A percentile compares a stretch with the other conserved stretches of the same genome.
Conservation (phyloP, 371 early-diverging fungal species). For the Lichtheimia ramosa region DNA sequence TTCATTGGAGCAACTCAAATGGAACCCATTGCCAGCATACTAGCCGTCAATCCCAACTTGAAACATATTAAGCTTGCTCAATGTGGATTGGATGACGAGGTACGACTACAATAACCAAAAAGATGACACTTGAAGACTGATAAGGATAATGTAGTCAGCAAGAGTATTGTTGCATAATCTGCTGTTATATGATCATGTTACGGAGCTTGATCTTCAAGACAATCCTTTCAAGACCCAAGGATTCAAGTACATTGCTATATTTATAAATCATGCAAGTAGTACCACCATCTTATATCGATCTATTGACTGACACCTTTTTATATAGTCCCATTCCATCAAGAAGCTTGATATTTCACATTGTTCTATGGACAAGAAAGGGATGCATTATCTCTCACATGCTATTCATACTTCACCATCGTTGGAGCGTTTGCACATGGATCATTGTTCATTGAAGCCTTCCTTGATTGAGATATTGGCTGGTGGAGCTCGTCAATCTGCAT, state of each 20-base stretch:
- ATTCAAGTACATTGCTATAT: constrained; percentile 44
- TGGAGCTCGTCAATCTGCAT: constrained; percentile 51
- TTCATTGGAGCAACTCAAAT: constrained; percentile 31
- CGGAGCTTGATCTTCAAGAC: constrained; percentile 26
- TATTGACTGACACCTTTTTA: too few species aligned
- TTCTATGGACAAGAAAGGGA: constrained; percentile 52
- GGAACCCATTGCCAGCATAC: constrained; percentile 60
- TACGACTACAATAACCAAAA: too few species aligned
- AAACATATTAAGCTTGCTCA: constrained; percentile 27
- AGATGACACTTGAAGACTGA: neutral
- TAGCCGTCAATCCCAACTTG: constrained; percentile 24
- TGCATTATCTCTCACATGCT: constrained; percentile 60
- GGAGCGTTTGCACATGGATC: constrained; percentile 57
- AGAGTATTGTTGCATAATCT: constrained; percentile 38
- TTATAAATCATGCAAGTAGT: constrained; percentile 37
- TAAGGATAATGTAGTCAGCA: constrained; percentile 30
- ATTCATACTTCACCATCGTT: constrained; percentile 47
- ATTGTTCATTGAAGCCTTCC: constrained; percentile 53
- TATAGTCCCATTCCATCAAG: constrained; percentile 39
- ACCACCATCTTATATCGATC: too few species aligned
- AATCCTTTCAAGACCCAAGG: constrained; percentile 43
- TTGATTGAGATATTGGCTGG: constrained; percentile 55
- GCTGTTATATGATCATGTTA: constrained; percentile 31
- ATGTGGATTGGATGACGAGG: constrained; percentile 30
- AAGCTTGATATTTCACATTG: constrained; percentile 33